These are phyloP conservation scores for Phytophthora tubulina DNA, from an alignment of 352 stramenopile species.

Conservation along the genomic window DNA sequence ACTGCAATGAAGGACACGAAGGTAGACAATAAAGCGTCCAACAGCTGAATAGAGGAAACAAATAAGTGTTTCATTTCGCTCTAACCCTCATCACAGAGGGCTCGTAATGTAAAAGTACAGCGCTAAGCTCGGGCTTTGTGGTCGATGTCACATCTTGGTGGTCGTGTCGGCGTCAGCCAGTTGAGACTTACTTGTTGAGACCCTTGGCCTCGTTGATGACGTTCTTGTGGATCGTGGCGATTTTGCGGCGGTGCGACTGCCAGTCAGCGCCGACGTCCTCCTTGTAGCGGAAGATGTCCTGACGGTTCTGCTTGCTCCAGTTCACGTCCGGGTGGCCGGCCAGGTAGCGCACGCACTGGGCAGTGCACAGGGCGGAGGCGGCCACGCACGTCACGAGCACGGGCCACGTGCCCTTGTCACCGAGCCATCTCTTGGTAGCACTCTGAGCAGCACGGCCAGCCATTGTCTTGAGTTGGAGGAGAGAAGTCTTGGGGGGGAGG, in stretches of 20 bases:
- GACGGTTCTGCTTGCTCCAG: slow-evolving; percentile 84
- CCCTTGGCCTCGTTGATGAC: slow-evolving; percentile 84
- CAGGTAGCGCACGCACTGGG: slow-evolving; percentile 79
- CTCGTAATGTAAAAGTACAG: slow-evolving; percentile 46
- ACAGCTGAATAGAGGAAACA: slow-evolving; percentile 15
- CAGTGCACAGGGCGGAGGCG: slow-evolving; percentile 71
- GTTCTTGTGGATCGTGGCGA: slow-evolving; percentile 81
- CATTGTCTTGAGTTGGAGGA: slow-evolving; percentile 55
- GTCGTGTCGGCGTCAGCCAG: not conserved
- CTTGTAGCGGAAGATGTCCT: slow-evolving; percentile 80
- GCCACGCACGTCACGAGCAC: slow-evolving; percentile 77
- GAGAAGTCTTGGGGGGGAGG: slow-evolving; percentile 17
- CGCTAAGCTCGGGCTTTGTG: slow-evolving; percentile 14
- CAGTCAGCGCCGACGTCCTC: slow-evolving; percentile 67
- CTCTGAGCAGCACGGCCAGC: slow-evolving; percentile 56
- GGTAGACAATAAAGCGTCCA: not conserved
- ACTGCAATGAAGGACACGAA: not conserved
- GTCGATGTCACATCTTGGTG: not conserved
- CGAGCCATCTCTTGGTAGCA: slow-evolving; percentile 74
- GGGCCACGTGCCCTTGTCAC: slow-evolving; percentile 81
- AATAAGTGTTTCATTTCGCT: slow-evolving; percentile 36
- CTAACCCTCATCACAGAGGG: slow-evolving; percentile 15
- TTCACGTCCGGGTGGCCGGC: slow-evolving; percentile 76
- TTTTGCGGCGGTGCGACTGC: slow-evolving; percentile 78
- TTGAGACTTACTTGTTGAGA: slow-evolving; percentile 55